Evolutionary conservation across 495 filamentous ascomycete genomes (phyloP), one percentile per base, ranked within the genome.

Genomic region (Paragyromitra xinjiangensis): DNA sequence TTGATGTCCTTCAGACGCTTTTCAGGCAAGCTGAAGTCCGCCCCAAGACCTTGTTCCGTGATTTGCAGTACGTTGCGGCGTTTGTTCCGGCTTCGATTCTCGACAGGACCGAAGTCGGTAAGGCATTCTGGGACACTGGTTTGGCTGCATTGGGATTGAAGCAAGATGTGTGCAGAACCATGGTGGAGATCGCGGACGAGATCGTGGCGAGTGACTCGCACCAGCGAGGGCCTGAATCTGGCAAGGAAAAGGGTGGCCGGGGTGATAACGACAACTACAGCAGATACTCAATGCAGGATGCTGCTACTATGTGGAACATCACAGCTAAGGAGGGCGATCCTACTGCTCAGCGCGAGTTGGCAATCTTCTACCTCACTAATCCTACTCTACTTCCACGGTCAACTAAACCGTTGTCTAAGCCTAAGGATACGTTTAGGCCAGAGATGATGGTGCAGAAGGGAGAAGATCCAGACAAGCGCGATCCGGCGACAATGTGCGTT

Each of bases 51-150:
- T 87, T 99, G 0, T 98, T 97, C 86, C 92, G 95, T 37, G 95
- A 99, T 82, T 85, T 99, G 8, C 95, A 99, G 81, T 97, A 93
- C 82, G 97, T 99, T 78, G 93, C 95, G 3, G 91, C 95, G 0
- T 97, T 99, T 81, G 91, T 98, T 29, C 92, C 95, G 6, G 85
- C 90, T 8, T 87, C 90, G 6, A 89, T 92, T 7, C 87, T 99
- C 12, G 94, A 95, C 85, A 92, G 92, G 77, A 95, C 91, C 0
- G 92, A 94, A 64, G 89, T 90, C 48, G 95, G 93, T 44, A 97
- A 95, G 76, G 94, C 95, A 0, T 99, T 98, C 83, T 94, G 96
- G 89, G 93, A 99, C 82, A 93, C 94, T 48, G 93, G 92, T 1
- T 87, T 97, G 16, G 95, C 95, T 12, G 94, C 94, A 6, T 85